These are phyloP conservation scores for Triadica sebifera DNA, from an alignment of 345 rosid species.

Conservation along the genomic window DNA sequence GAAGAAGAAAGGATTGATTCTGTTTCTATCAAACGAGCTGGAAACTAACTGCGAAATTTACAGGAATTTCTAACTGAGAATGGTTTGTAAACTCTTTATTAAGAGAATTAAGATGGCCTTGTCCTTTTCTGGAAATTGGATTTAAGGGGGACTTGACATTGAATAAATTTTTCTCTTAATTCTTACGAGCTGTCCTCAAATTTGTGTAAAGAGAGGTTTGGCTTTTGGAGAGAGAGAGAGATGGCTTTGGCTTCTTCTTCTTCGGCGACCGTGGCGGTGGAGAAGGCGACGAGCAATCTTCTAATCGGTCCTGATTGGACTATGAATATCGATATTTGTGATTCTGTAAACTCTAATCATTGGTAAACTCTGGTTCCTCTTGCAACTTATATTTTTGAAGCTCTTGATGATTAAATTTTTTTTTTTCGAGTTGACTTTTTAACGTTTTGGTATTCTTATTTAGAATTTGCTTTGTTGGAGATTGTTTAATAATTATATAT, in stretches of 20 bases:
- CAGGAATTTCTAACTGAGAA: not conserved
- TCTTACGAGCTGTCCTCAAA: too few relatives aligned
- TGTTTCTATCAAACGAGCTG: not conserved
- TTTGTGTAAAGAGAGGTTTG: not conserved
- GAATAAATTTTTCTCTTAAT: too few relatives aligned
- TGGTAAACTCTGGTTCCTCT: conserved; percentile 40
- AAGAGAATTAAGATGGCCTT: not conserved
- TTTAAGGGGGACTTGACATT: not conserved
- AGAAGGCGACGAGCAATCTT: conserved; percentile 93
- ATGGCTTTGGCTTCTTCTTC: conserved; percentile 31
- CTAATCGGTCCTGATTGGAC: conserved; percentile 90
- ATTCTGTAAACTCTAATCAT: conserved; percentile 68
- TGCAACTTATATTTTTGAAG: too few relatives aligned
- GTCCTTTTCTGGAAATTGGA: conserved; percentile 5
- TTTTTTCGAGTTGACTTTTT: conserved; percentile 12
- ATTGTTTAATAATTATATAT: not conserved
- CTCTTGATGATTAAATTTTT: conserved; percentile 6
- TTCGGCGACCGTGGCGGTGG: conserved; percentile 80
- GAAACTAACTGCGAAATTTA: not conserved
- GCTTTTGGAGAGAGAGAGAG: conserved; percentile 10
- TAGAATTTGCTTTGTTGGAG: not conserved
- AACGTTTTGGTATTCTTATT: not conserved
- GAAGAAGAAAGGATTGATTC: not conserved
- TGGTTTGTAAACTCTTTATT: not conserved
- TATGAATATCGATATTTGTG: conserved; percentile 91